Conservation (phyloP, 139 green algal genomes). For the Micromonas pusilla region DNA sequence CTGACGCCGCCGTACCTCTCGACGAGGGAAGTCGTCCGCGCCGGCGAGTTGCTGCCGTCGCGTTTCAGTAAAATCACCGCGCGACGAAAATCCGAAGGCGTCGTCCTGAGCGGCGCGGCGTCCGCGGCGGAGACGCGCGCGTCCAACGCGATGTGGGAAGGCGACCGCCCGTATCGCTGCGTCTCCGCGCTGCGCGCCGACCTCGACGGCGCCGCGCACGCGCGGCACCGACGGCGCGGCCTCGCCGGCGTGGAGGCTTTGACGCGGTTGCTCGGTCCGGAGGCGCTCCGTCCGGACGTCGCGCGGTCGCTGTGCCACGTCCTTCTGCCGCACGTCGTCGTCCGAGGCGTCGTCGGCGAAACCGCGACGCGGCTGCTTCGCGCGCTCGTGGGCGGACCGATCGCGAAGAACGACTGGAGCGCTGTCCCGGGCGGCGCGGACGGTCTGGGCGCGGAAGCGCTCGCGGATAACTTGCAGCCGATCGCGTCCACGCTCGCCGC, state of each 20-base stretch:
- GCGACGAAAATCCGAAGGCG: background rate
- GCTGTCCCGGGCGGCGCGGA: background rate
- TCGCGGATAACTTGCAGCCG: no score
- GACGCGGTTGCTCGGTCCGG: background rate
- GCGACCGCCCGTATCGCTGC: background rate
- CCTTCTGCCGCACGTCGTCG: background rate
- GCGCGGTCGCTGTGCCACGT: background rate
- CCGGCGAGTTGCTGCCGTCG: background rate
- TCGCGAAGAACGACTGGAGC: background rate
- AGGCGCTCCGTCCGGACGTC: background rate
- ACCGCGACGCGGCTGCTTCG: background rate
- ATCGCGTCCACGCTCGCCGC: no score
- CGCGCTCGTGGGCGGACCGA: background rate
- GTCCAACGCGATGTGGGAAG: background rate
- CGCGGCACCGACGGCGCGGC: background rate
- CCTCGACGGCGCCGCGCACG: background rate
- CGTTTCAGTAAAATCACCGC: background rate
- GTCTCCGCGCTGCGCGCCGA: background rate
- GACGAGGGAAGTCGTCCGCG: background rate
- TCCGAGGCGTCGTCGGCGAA: background rate
- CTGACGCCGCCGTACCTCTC: background rate
- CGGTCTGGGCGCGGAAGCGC: no score
- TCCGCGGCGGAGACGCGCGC: no score
- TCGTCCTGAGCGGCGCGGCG: background rate
- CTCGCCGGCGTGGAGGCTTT: background rate